Evolutionary conservation across 352 stramenopile genomes (phyloP).

Genomic region (Globisporangium canariense): DNA sequence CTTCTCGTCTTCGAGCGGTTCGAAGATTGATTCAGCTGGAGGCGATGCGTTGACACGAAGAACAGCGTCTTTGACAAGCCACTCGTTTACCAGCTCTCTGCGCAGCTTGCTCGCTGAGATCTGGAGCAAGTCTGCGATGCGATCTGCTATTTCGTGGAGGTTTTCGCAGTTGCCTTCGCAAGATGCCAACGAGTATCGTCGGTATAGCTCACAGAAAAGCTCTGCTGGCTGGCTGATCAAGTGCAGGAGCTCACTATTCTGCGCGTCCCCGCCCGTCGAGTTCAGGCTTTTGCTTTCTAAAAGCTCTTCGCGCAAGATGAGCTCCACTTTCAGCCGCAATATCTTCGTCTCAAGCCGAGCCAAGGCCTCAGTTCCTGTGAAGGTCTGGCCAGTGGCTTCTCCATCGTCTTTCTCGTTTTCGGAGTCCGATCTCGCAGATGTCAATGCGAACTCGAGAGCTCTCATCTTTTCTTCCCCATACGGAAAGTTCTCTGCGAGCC

Average conservation of each 20-base stretch:
- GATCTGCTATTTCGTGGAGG: conserved; percentile 30
- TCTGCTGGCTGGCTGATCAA: conserved; percentile 32
- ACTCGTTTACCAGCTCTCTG: conserved; percentile 42
- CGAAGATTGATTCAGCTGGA: conserved; percentile 26
- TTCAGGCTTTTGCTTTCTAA: conserved; percentile 17
- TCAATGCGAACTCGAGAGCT: conserved; percentile 42
- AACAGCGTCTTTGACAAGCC: conserved; percentile 47
- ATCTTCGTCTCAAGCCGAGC: conserved; percentile 38
- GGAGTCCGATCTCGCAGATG: conserved; percentile 2
- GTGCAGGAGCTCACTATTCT: conserved; percentile 23
- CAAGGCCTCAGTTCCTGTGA: conserved; percentile 33
- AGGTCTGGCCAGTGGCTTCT: conserved; percentile 21
- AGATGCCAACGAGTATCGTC: conserved; percentile 33
- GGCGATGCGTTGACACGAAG: conserved; percentile 11
- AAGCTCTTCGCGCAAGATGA: conserved; percentile 26
- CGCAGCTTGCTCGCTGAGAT: conserved; percentile 25
- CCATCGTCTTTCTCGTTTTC: conserved; percentile 12
- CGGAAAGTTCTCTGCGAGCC: conserved; percentile 46
- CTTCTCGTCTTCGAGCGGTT: conserved; percentile 27
- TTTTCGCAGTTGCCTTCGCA: conserved; percentile 23
- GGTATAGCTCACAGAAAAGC: conserved; percentile 44
- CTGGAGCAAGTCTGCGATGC: conserved; percentile 29
- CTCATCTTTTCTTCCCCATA: conserved; percentile 38
- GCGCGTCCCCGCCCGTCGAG: conserved; percentile 13
- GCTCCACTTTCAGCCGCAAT: conserved; percentile 31